These are phyloP conservation scores for Barnettozyma populi DNA, from an alignment of 805 yeast genomes.

Conservation along the genomic window DNA sequence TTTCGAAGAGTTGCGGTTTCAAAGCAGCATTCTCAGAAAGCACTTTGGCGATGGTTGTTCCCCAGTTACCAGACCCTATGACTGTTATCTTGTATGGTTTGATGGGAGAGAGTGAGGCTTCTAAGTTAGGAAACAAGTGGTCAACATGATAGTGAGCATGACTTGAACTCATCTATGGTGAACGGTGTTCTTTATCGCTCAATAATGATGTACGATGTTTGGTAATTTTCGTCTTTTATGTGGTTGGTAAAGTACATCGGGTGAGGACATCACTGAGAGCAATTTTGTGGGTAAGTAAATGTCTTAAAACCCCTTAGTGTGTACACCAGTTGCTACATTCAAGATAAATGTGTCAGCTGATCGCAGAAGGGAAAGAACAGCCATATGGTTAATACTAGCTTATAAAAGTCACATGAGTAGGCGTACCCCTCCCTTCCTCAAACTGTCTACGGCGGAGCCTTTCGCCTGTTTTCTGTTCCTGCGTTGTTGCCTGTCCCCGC, in stretches of 20 bases:
- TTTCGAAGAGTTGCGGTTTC: slow-evolving; percentile 65
- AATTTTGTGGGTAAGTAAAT: not conserved
- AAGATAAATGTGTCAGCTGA: no score
- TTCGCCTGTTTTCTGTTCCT: no score
- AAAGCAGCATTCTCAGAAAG: slow-evolving; percentile 80
- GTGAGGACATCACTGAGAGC: not conserved
- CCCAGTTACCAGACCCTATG: slow-evolving; percentile 98
- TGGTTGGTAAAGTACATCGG: not conserved
- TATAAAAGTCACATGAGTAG: no score
- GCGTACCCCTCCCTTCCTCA: no score
- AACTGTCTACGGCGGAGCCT: no score
- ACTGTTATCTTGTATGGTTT: slow-evolving; percentile 56
- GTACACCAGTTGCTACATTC: no score
- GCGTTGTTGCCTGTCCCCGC: no score
- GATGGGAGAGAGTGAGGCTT: slow-evolving; percentile 17
- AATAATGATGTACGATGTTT: not conserved
- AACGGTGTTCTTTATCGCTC: not conserved
- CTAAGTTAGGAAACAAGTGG: slow-evolving; percentile 15
- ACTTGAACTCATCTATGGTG: not conserved
- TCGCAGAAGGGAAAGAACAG: no score
- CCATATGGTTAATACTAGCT: no score
- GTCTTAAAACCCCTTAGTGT: no score
- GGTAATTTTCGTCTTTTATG: not conserved
- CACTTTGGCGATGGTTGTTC: slow-evolving; percentile 94
- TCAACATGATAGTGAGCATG: not conserved